Evolutionary conservation across 371 early-diverging fungal species (phyloP).

Genomic region (Mucor irregularis): DNA sequence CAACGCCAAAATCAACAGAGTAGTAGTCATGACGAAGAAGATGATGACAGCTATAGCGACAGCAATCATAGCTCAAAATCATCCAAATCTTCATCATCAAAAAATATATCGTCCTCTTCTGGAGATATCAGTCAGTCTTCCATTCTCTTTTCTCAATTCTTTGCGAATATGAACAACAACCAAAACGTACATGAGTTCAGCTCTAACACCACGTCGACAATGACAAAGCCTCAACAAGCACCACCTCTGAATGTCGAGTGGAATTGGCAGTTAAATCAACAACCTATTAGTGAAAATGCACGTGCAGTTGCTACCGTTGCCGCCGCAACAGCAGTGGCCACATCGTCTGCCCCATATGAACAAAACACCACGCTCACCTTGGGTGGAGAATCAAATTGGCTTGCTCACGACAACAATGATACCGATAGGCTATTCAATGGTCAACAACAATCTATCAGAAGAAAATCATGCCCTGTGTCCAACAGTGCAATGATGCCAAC

Average conservation of each 20-base stretch:
- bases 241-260: not conserved
- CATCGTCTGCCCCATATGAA: not conserved
- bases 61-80: not conserved
- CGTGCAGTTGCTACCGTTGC: constrained; percentile 34
- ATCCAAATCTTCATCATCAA: not conserved
- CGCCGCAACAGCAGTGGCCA: constrained; percentile 30
- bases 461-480: constrained; percentile 12
- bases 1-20: not conserved
- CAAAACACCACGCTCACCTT: not conserved
- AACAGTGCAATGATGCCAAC: not conserved
- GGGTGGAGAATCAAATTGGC: not conserved
- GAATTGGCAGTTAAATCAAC: not conserved
- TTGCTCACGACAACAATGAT: not conserved
- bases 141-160: constrained; percentile 38
- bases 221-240: not conserved
- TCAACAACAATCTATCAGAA: not conserved
- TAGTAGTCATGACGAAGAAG: not conserved
- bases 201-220: not conserved
- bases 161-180: constrained; percentile 17
- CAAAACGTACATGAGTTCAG: not conserved
- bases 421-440: not conserved
- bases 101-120: not conserved
- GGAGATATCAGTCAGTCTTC: constrained; percentile 18
- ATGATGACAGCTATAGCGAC: not conserved
- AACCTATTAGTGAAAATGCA: constrained; percentile 16